Evolutionary conservation across 2,329 filamentous ascomycete species (phyloP).

Genomic region (Daldinia sp.): DNA sequence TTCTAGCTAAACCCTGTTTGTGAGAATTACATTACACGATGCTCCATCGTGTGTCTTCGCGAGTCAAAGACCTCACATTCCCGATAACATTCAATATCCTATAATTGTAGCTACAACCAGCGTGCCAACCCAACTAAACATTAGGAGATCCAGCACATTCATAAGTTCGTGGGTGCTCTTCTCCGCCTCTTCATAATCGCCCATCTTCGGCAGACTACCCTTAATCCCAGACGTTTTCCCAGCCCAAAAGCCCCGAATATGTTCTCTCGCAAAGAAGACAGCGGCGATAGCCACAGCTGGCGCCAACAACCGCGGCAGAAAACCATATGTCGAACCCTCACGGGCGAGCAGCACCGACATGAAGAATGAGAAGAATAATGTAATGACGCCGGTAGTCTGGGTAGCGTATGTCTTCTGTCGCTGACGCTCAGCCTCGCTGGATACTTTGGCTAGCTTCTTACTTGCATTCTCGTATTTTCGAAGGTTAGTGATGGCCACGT

Average conservation of each 20-base stretch:
- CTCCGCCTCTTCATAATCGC: conserved; percentile 46
- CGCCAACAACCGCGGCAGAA: conserved; percentile 34
- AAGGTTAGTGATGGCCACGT: conserved; percentile 58
- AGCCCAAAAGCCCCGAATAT: conserved; percentile 45
- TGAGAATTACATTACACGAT: too few species aligned
- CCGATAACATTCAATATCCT: neutral
- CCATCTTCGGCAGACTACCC: conserved; percentile 47
- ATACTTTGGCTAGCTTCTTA: conserved; percentile 60
- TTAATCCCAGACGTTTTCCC: conserved; percentile 38
- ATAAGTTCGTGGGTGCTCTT: conserved; percentile 1
- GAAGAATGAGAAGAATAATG: conserved; percentile 49
- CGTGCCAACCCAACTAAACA: conserved; percentile 4
- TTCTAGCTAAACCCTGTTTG: neutral
- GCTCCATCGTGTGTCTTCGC: neutral
- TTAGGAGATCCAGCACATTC: neutral
- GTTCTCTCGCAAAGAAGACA: conserved; percentile 39
- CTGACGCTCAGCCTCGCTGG: conserved; percentile 56
- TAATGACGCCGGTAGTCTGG: conserved; percentile 55
- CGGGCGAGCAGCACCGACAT: conserved; percentile 39
- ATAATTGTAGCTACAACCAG: neutral
- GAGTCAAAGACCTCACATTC: neutral
- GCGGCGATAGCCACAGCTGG: conserved; percentile 35
- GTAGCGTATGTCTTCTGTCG: conserved; percentile 60
- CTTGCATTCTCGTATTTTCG: conserved; percentile 59
- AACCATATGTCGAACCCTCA: conserved; percentile 27